A percentile compares a stretch with the other conserved stretches of the same genome.
Evolutionary conservation across 257 asterid species (phyloP).

Genomic region (Paraleonurus japonicus): DNA sequence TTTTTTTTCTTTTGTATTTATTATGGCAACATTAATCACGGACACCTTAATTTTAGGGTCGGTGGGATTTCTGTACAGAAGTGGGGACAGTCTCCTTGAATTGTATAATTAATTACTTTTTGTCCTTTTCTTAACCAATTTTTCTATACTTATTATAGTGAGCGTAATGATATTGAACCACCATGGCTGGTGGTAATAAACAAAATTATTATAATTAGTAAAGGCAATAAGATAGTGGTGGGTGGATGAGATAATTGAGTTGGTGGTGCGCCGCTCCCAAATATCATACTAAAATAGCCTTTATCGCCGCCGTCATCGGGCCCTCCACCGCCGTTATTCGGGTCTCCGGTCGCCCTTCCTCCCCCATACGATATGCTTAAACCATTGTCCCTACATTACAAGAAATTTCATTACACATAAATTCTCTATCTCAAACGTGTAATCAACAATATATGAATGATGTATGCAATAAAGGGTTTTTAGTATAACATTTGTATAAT

Average conservation of each 20-base stretch:
- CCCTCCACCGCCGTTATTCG: constrained; percentile 36
- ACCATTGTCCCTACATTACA: constrained; percentile 53
- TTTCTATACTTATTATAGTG: constrained; percentile 24
- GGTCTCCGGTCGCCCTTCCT: constrained; percentile 45
- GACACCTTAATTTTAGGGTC: not conserved
- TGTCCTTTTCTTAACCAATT: not conserved
- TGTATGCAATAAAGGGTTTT: not conserved
- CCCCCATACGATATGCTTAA: constrained; percentile 58
- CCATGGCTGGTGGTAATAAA: constrained; percentile 40
- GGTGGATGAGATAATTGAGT: constrained; percentile 42
- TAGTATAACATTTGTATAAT: no score
- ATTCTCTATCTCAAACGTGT: not conserved
- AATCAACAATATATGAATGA: not conserved
- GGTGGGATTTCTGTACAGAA: constrained; percentile 1
- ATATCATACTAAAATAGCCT: constrained; percentile 61
- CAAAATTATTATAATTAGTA: constrained; percentile 47
- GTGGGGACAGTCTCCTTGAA: constrained; percentile 8
- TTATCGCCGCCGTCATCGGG: constrained; percentile 38
- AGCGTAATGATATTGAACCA: constrained; percentile 38
- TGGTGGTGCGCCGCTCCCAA: constrained; percentile 58
- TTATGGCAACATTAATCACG: not conserved
- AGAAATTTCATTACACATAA: not conserved
- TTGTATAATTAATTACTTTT: constrained; percentile 11
- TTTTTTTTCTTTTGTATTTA: not conserved
- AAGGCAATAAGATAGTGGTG: constrained; percentile 40